A percentile compares a stretch with the other conserved stretches of the same genome.
phyloP scores from a whole-genome alignment of 352 stramenopile genomes.

The Phytophthora pinifolia region DNA sequence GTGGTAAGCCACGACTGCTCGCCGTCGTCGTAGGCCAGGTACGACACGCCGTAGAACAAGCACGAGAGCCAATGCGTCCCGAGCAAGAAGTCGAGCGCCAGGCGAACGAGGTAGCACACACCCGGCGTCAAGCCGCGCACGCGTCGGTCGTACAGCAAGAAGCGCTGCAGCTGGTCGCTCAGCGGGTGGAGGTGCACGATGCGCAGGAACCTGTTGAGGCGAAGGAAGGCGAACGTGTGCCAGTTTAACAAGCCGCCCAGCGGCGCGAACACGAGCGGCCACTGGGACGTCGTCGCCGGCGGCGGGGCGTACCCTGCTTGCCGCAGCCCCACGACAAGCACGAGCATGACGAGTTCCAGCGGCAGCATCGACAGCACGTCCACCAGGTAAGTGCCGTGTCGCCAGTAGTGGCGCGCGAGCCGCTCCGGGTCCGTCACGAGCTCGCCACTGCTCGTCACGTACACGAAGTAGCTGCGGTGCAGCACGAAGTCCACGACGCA shows the following conservation, averaged over 20 bases:
- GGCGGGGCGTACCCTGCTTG: constrained; percentile 19
- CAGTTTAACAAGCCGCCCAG: constrained; percentile 37
- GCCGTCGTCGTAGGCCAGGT: constrained; percentile 37
- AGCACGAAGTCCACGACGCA: constrained; percentile 63
- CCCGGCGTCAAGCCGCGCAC: constrained; percentile 25
- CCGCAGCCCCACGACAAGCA: constrained; percentile 17
- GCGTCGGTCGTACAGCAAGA: constrained; percentile 52
- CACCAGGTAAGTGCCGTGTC: constrained; percentile 43
- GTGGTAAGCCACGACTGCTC: constrained; percentile 55
- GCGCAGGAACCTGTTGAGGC: constrained; percentile 55
- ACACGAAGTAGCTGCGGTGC: constrained; percentile 59
- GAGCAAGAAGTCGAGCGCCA: constrained; percentile 51
- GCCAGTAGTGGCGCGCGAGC: constrained; percentile 52
- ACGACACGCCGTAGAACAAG: constrained; percentile 57
- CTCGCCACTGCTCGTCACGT: constrained; percentile 39
- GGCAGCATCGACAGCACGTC: constrained; percentile 52
- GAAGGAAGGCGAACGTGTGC: constrained; percentile 48
- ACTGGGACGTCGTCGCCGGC: constrained; percentile 24
- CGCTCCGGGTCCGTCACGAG: constrained; percentile 35
- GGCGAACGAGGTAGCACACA: constrained; percentile 42
- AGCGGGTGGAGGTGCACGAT: constrained; percentile 49
- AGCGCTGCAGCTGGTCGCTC: constrained; percentile 47
- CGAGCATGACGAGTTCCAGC: constrained; percentile 46
- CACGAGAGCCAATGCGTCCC: constrained; percentile 61
- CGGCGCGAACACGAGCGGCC: constrained; percentile 15